These are phyloP conservation scores for Penicillium atrosanguineum DNA, from an alignment of 495 filamentous ascomycete species.

Conservation along the genomic window DNA sequence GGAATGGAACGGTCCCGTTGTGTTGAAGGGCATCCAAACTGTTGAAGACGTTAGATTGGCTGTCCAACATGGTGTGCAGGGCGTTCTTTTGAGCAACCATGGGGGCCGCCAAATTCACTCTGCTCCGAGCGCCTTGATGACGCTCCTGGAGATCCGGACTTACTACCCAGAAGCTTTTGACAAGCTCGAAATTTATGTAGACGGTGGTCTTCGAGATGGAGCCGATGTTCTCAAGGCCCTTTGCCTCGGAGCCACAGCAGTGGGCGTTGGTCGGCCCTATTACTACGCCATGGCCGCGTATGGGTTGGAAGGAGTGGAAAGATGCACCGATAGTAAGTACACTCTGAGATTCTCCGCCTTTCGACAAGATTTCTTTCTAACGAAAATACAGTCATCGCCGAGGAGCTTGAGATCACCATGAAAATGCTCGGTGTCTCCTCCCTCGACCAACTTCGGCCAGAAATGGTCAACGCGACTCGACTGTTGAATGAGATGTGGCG, in stretches of 20 bases:
- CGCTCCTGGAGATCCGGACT: constrained; percentile 11
- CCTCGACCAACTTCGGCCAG: constrained; percentile 16
- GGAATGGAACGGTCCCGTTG: constrained; percentile 18
- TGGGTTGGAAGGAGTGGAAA: constrained; percentile 13
- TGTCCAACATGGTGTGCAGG: constrained; percentile 15
- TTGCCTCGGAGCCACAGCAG: constrained; percentile 15
- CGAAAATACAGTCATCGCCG: constrained; percentile 10
- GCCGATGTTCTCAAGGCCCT: constrained; percentile 17
- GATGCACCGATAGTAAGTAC: constrained; percentile 18
- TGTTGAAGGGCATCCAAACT: constrained; percentile 16
- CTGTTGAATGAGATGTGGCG: constrained; percentile 25
- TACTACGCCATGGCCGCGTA: constrained; percentile 19
- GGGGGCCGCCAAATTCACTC: constrained; percentile 17
- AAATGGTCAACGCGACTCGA: constrained; percentile 20
- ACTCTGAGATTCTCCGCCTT: not conserved
- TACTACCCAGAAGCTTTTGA: constrained; percentile 16
- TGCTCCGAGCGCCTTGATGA: constrained; percentile 11
- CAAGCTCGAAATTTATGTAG: constrained; percentile 13
- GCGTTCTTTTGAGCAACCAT: constrained; percentile 16
- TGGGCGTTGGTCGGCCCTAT: constrained; percentile 16
- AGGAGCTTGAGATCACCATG: constrained; percentile 24
- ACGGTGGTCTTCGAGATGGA: constrained; percentile 16
- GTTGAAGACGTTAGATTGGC: constrained; percentile 16
- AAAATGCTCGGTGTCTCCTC: constrained; percentile 22
- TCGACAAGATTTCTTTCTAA: not conserved